Evolutionary conservation across 352 stramenopile genomes (phyloP), one percentile per base, ranked within the genome.

Genomic region (Globisporangium rhizosaccharum): DNA sequence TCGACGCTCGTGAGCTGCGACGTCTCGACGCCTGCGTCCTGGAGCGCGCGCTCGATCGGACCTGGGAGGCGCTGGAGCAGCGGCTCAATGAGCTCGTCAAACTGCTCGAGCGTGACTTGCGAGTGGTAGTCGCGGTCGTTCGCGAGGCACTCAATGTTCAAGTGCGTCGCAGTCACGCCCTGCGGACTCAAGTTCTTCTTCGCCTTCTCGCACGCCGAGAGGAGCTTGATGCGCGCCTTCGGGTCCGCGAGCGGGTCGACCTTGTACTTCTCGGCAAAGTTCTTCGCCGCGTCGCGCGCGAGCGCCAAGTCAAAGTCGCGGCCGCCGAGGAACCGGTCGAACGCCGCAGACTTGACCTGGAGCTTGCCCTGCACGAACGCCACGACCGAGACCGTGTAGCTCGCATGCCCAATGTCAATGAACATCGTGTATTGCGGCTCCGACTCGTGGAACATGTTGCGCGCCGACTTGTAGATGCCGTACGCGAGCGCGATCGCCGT

Each of bases 161-260:
- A 92, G 57, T 93, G 82, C 39, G 97, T 97, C 65, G 98, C 93
- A 28, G 83, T 96, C 8, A 99, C 97, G 46, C 97, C 97, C 64
- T 97, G 81, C 0, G 97, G 97, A 58, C 82, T 97, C 14, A 99
- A 76, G 61, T 98, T 99, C 82, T 99, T 99, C 83, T 99, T 99
- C 44, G 96, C 88, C 81, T 99, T 99, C 75, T 99, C 97, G n/a
- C 95, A 98, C 5, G 96, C 96, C 28, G 84, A 92, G 15, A 98
- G 76, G 41, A 99, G 77, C 83, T 99, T 99, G 57, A 99, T 84
- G 68, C 96, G 83, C 42, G 97, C 75, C 73, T 99, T 99, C 44
- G 86, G 71, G 63, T 95, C 92, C 5, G 82, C 82, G 37, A 97
- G 78, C 30, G 92, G 80, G 63, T 99, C 90, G 28, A 88, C 93